These are phyloP conservation scores for Takashimella koratensis DNA, from an alignment of 1,284 basidiomycete genomes.

Conservation along the genomic window DNA sequence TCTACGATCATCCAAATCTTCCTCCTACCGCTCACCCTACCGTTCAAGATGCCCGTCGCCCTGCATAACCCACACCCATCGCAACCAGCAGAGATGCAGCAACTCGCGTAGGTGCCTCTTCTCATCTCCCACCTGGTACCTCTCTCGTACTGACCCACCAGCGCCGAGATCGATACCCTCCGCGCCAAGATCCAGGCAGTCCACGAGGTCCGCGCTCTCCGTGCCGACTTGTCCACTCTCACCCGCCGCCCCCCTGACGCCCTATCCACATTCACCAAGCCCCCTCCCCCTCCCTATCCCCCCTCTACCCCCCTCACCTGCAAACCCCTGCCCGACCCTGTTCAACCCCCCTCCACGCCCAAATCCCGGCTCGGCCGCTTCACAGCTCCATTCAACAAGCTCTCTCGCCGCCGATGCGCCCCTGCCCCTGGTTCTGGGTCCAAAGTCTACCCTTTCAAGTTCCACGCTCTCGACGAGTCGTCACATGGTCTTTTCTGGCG, in stretches of 20 bases:
- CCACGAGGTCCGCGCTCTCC: not conserved
- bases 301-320: not conserved
- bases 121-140: not conserved
- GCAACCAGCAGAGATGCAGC: too few species aligned
- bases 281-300: not conserved
- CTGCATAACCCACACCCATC: too few species aligned
- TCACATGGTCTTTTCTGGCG: not conserved
- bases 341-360: not conserved
- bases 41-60: too few species aligned
- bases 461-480: not conserved
- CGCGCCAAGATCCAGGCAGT: not conserved
- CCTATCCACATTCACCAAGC: not conserved
- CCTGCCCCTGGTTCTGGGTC: not conserved
- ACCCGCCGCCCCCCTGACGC: not conserved
- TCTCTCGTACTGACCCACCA: not conserved
- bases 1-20: too few species aligned
- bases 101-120: not conserved
- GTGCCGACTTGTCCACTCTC: not conserved
- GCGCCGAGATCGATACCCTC: not conserved
- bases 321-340: not conserved
- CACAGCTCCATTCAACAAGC: not conserved
- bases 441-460: not conserved
- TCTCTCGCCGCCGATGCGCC: not conserved
- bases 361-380: constrained; percentile 5
- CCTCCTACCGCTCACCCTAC: too few species aligned